Evolutionary conservation across 2,329 filamentous ascomycete species (phyloP).

Genomic region (Paecilomyces fulvus): DNA sequence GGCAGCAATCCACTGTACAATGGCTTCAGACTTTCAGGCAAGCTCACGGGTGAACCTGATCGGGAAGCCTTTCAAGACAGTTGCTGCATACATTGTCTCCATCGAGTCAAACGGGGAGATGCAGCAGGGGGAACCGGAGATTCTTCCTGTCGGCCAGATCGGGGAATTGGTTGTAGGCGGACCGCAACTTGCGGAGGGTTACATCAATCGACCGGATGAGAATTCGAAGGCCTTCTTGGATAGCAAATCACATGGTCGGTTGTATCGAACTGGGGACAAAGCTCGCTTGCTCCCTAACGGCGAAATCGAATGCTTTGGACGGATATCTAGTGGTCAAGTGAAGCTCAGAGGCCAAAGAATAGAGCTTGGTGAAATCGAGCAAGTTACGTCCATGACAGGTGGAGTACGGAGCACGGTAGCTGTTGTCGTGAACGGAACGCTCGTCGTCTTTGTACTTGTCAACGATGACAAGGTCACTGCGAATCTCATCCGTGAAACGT

Average conservation of each 20-base stretch:
- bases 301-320: constrained; percentile 71
- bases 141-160: constrained; percentile 57
- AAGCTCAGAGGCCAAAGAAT: constrained; percentile 79
- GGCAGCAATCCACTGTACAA: constrained; percentile 80
- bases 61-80: constrained; percentile 69
- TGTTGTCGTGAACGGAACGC: constrained; percentile 55
- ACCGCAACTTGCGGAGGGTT: constrained; percentile 67
- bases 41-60: constrained; percentile 58
- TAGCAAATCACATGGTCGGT: constrained; percentile 52
- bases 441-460: constrained; percentile 68
- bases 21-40: constrained; percentile 55
- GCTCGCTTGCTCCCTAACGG: constrained; percentile 60
- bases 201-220: constrained; percentile 72
- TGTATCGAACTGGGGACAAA: constrained; percentile 83
- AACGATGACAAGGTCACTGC: constrained; percentile 34
- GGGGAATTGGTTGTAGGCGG: constrained; percentile 80
- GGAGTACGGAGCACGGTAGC: constrained; percentile 60
- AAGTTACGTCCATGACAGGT: constrained; percentile 53
- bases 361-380: constrained; percentile 70
- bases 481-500: constrained; percentile 47
- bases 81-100: constrained; percentile 64
- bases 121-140: constrained; percentile 27
- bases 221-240: constrained; percentile 64
- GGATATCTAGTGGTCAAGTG: constrained; percentile 71
- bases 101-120: constrained; percentile 27